These are phyloP conservation scores for Cardamine resedifolia DNA, from an alignment of 345 rosid genomes.

Conservation along the genomic window DNA sequence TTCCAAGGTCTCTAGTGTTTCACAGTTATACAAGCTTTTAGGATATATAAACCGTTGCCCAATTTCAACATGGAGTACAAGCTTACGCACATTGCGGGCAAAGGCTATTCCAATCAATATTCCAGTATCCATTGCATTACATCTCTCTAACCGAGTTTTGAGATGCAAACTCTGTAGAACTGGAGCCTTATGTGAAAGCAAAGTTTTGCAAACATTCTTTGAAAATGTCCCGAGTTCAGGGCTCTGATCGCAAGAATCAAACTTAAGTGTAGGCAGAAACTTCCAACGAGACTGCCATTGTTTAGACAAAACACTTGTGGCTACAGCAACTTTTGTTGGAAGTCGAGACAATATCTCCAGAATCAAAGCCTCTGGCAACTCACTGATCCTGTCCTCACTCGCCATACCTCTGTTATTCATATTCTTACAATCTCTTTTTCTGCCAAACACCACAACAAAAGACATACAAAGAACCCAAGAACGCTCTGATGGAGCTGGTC, in stretches of 20 bases:
- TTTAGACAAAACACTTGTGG: background rate
- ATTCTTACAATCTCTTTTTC: background rate
- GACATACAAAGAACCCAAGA: too few relatives aligned
- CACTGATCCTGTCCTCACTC: background rate
- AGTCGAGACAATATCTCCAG: background rate
- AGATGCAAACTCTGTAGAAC: slow-evolving; percentile 5
- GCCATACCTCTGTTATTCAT: background rate
- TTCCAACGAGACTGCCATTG: background rate
- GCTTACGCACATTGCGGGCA: background rate
- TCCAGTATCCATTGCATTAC: background rate
- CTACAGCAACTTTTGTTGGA: background rate
- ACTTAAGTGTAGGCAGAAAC: background rate
- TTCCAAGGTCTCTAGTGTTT: background rate
- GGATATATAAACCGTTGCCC: background rate
- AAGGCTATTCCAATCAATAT: background rate
- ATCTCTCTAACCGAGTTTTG: background rate
- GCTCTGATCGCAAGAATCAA: background rate
- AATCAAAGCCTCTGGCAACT: background rate
- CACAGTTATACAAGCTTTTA: background rate
- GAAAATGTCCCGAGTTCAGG: background rate
- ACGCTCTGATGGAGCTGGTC: too few relatives aligned
- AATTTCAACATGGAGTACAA: background rate
- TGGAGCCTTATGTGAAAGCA: background rate
- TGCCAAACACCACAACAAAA: background rate
- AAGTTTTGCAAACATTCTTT: background rate